These are phyloP conservation scores for Alternaria dauci DNA, from an alignment of 2,329 filamentous ascomycete species.

Conservation along the genomic window DNA sequence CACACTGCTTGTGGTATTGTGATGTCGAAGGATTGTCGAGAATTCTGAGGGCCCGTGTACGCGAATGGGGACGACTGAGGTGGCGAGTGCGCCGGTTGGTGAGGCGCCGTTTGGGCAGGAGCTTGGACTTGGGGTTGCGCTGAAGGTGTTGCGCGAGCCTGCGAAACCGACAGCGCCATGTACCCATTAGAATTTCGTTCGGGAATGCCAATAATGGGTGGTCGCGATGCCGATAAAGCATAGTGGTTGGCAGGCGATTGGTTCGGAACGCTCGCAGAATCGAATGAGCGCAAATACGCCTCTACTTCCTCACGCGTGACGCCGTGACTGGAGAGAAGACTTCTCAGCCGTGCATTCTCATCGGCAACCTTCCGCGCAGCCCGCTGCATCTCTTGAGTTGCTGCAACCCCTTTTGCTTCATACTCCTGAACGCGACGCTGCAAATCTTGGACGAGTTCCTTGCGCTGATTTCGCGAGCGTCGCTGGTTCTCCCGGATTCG, in stretches of 20 bases:
- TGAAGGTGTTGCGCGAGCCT: not conserved
- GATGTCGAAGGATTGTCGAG: not conserved
- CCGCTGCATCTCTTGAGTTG: constrained; percentile 72
- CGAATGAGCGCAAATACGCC: constrained; percentile 25
- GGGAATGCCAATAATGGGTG: not conserved
- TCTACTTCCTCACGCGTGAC: constrained; percentile 32
- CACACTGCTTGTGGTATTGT: not conserved
- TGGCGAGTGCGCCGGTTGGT: not conserved
- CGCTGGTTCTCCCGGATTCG: constrained; percentile 79
- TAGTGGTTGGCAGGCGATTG: not conserved
- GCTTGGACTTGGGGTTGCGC: not conserved
- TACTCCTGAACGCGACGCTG: constrained; percentile 69
- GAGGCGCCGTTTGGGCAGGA: not conserved
- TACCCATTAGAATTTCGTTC: not conserved
- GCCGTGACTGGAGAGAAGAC: constrained; percentile 58
- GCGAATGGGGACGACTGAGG: not conserved
- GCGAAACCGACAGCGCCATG: not conserved
- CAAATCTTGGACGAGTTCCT: constrained; percentile 73
- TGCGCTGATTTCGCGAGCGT: constrained; percentile 72
- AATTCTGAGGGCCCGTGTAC: not conserved
- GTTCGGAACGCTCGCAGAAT: constrained; percentile 6
- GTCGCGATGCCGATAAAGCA: not conserved
- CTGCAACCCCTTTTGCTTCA: constrained; percentile 70
- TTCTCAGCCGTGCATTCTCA: constrained; percentile 70
- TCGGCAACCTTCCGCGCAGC: constrained; percentile 72